Evolutionary conservation across 2,329 filamentous ascomycete species (phyloP).

Genomic region (Berkeleyomyces basicola): DNA sequence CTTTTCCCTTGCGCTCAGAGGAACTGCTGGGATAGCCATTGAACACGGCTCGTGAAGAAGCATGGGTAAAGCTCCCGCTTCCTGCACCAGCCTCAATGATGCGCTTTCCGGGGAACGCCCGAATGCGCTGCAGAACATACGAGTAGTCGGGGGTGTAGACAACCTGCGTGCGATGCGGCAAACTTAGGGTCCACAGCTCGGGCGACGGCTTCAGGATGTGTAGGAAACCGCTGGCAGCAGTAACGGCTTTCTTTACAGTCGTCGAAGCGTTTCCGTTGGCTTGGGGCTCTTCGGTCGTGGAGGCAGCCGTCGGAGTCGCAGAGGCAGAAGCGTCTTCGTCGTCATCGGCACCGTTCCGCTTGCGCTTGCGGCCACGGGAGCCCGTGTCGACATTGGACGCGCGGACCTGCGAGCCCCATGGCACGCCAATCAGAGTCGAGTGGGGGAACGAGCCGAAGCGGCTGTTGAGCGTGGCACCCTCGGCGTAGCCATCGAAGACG

Average conservation of each 20-base stretch:
- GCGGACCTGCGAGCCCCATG: slow-evolving; percentile 84
- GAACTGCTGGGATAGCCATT: slow-evolving; percentile 43
- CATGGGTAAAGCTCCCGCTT: slow-evolving; percentile 72
- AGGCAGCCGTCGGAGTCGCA: slow-evolving; percentile 16
- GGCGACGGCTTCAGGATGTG: slow-evolving; percentile 66
- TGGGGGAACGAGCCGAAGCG: slow-evolving; percentile 85
- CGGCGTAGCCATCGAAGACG: slow-evolving; percentile 35
- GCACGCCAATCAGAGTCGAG: slow-evolving; percentile 56
- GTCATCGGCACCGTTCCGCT: slow-evolving; percentile 19
- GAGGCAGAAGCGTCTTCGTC: slow-evolving; percentile 16
- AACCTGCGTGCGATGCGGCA: slow-evolving; percentile 71
- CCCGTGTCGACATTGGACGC: slow-evolving; percentile 85
- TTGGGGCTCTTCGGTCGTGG: slow-evolving; percentile 22
- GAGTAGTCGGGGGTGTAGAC: slow-evolving; percentile 80
- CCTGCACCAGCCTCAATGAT: slow-evolving; percentile 71
- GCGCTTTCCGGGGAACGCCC: slow-evolving; percentile 53
- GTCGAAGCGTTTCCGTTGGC: slow-evolving; percentile 14
- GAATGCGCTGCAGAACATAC: slow-evolving; percentile 62
- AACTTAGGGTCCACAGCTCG: slow-evolving; percentile 63
- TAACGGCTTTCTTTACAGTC: slow-evolving; percentile 30
- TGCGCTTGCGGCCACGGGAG: slow-evolving; percentile 57
- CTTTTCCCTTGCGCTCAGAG: slow-evolving; percentile 40
- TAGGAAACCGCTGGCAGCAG: slow-evolving; percentile 52
- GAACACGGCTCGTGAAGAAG: slow-evolving; percentile 58
- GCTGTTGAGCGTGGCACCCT: slow-evolving; percentile 73